A percentile compares a stretch with the other conserved stretches of the same genome.
phyloP scores from a whole-genome alignment of 176 grass and related monocot genomes.

The Oropetium thomaeum region DNA sequence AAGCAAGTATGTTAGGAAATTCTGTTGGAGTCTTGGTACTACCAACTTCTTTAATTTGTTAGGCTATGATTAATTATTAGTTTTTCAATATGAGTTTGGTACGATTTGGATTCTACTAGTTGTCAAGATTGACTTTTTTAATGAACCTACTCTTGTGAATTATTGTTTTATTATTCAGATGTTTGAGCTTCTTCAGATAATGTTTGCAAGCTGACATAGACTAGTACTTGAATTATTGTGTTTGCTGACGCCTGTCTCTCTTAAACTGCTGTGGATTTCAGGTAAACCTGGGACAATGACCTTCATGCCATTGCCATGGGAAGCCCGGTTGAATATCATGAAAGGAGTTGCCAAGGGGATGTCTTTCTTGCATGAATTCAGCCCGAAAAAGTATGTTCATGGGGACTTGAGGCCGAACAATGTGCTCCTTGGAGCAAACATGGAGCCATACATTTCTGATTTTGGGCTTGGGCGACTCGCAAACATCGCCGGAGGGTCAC shows the following conservation, averaged over 20 bases:
- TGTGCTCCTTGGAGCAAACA: slow-evolving; percentile 66
- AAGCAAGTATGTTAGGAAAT: slow-evolving; percentile 16
- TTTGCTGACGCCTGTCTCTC: slow-evolving; percentile 10
- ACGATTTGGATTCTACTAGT: background rate
- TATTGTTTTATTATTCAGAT: background rate
- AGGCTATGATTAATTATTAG: background rate
- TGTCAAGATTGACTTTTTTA: slow-evolving; percentile 13
- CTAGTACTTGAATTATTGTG: background rate
- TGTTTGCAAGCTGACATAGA: background rate
- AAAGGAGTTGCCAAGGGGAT: slow-evolving; percentile 73
- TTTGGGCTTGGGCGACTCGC: slow-evolving; percentile 83
- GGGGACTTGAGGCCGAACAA: slow-evolving; percentile 91
- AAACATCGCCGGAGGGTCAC: slow-evolving; percentile 79
- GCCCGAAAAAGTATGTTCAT: slow-evolving; percentile 94
- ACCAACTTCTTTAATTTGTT: background rate
- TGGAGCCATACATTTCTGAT: slow-evolving; percentile 81
- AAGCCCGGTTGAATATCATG: slow-evolving; percentile 71
- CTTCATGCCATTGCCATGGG: slow-evolving; percentile 65
- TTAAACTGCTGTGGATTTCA: slow-evolving; percentile 33
- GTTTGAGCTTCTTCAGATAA: background rate
- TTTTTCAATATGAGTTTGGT: background rate
- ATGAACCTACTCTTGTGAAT: background rate
- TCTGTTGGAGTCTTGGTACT: too few species aligned
- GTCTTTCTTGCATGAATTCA: slow-evolving; percentile 85
- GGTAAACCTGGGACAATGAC: slow-evolving; percentile 57